Conservation (phyloP, 2,329 filamentous ascomycete genomes). For the Cladophialophora carrionii region DNA sequence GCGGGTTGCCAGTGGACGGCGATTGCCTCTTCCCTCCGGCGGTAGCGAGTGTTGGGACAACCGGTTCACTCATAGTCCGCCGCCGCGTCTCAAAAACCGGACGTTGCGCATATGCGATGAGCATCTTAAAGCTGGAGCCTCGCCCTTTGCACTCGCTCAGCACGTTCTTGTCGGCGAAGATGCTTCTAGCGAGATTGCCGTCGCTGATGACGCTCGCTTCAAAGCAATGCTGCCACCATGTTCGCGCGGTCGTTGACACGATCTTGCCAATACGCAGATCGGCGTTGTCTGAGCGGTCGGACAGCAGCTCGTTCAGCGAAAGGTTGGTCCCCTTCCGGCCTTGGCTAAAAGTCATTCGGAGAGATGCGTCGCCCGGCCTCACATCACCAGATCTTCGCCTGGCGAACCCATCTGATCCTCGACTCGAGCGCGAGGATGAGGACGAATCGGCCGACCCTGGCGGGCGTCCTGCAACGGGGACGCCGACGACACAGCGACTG, state of each 20-base stretch:
- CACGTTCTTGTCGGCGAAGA: conserved; percentile 77
- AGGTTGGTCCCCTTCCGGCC: conserved; percentile 43
- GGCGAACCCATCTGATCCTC: conserved; percentile 42
- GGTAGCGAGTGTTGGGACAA: conserved; percentile 32
- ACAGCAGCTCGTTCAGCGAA: conserved; percentile 71
- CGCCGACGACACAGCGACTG: conserved; percentile 54
- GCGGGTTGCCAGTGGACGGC: conserved; percentile 17
- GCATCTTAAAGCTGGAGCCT: conserved; percentile 83
- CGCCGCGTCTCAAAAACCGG: conserved; percentile 54
- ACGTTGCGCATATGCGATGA: conserved; percentile 89
- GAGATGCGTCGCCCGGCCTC: conserved; percentile 26
- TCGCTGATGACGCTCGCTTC: conserved; percentile 65
- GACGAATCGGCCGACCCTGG: conserved; percentile 49
- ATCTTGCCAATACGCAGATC: conserved; percentile 90
- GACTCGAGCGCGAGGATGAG: conserved; percentile 38
- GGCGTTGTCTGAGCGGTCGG: conserved; percentile 67
- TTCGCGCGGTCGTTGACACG: conserved; percentile 86
- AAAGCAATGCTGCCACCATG: conserved; percentile 96
- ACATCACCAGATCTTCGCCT: conserved; percentile 40
- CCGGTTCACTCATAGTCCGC: conserved; percentile 48
- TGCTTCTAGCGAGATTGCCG: conserved; percentile 60
- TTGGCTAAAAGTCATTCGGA: conserved; percentile 35
- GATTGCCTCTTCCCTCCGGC: conserved; percentile 21
- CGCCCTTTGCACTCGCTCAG: conserved; percentile 83
- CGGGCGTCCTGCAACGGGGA: conserved; percentile 53